Base-by-base conservation (phyloP, 805 yeast species). In the Candida methanosorbosa region DNA sequence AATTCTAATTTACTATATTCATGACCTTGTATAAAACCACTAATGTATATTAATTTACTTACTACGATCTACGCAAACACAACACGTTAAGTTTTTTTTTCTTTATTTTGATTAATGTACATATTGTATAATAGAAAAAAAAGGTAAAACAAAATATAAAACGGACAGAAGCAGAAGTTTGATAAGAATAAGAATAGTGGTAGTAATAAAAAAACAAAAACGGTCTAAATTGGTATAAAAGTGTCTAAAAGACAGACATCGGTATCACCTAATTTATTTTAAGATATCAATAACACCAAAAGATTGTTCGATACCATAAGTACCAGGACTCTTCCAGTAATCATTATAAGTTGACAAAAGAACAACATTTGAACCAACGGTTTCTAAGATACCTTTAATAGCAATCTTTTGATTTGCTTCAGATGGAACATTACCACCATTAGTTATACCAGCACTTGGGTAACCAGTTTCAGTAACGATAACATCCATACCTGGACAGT, bases 381-480 rank as follows among this genome's bases (percentile, higher is more conserved):
- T 70, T 18, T 71, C 63, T 36, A 87, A 59, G 34, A 88, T 78
- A 14, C 74, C 57, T 39, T 66, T 58, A 38, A 88, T 68, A 13
- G 95, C 95, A 36, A 66, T 63, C 36, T 58, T 51, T 64, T 87
- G 96, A 60, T 86, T 87, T 9, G 53, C 83, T 6, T 59, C 52
- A 25, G 75, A 59, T 40, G 96, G 96, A 27, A 77, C 71, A 45
- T 86, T 82, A 33, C 60, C 59, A 37, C 96, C 96, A 51, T 84
- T 76, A 38, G 68, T 63, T 39, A 52, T 54, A 49, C 96, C 96
- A 27, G 65, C 62, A 45, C 79, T 74, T 48, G 96, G 96, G 55
- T 84, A 87, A 29, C 96, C 96, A 5, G 95, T 86, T 59, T 87
- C 96, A 16, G 94, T 78, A 37, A 87, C 75, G 16, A 64, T 44